Conservation (phyloP, 768 basidiomycete genomes). For the Naganishia antarctica region DNA sequence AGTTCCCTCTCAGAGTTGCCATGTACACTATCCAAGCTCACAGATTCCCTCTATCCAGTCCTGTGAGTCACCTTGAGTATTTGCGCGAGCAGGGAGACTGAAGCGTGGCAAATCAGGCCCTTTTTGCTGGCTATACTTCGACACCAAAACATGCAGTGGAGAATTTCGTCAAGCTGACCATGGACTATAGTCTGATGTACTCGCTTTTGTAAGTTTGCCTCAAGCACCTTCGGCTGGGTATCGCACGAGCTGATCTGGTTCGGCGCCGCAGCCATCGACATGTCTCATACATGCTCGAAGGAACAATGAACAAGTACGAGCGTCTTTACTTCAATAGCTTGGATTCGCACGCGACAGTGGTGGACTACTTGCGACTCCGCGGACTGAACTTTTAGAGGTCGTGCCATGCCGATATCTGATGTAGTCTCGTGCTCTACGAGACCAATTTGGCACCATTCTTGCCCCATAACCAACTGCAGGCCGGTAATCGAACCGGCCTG, state of each 20-base stretch:
- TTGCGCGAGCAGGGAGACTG: background rate
- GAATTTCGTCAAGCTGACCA: conserved; percentile 49
- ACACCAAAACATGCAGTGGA: conserved; percentile 51
- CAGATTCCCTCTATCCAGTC: conserved; percentile 1
- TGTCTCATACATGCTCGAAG: conserved; percentile 52
- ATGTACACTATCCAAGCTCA: background rate
- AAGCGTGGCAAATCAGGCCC: conserved; percentile 32
- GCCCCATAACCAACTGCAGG: too few relatives aligned
- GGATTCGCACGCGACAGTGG: conserved; percentile 45
- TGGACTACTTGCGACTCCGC: conserved; percentile 50
- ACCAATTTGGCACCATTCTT: too few relatives aligned
- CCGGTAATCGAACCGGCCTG: too few relatives aligned
- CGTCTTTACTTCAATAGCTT: conserved; percentile 51
- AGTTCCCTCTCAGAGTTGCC: conserved; percentile 17
- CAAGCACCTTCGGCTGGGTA: background rate
- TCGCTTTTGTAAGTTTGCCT: conserved; percentile 47
- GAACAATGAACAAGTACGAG: conserved; percentile 44
- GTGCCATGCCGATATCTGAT: too few relatives aligned
- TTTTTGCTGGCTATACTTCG: conserved; percentile 50
- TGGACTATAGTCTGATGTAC: conserved; percentile 50
- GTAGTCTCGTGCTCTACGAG: too few relatives aligned
- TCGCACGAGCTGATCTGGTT: background rate
- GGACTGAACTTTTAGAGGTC: conserved; percentile 37
- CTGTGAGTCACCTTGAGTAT: conserved; percentile 18
- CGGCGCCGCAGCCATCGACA: conserved; percentile 49